Percentiles rank a stretch among this genome's conserved stretches.
phyloP scores from a whole-genome alignment of 1,284 basidiomycete genomes.

The Melampsora americana region DNA sequence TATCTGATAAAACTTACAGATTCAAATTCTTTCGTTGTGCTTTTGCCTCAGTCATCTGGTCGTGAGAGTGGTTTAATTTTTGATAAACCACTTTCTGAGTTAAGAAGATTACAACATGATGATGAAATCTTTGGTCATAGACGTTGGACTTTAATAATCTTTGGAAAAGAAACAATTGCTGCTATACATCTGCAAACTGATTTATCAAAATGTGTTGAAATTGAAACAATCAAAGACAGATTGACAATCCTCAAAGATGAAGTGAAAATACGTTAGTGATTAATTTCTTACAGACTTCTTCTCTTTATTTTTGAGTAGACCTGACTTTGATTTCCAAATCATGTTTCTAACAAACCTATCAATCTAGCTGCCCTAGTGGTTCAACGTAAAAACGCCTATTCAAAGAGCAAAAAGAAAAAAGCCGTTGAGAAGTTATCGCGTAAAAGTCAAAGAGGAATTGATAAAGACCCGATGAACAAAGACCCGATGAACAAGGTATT shows the following conservation, averaged over 20 bases:
- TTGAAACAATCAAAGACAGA: not conserved
- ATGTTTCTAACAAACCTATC: too few relatives aligned
- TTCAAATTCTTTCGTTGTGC: not conserved
- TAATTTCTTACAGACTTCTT: not conserved
- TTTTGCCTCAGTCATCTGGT: not conserved
- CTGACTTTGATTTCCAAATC: too few relatives aligned
- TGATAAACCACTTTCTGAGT: not conserved
- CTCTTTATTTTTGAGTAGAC: not conserved
- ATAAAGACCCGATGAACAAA: not conserved
- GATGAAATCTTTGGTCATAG: not conserved
- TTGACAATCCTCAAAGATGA: slow-evolving; percentile 1
- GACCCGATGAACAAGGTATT: not conserved
- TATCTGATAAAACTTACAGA: not conserved
- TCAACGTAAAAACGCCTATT: not conserved
- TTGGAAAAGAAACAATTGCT: not conserved
- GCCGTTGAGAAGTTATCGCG: not conserved
- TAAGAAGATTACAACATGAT: not conserved
- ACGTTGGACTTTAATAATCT: not conserved
- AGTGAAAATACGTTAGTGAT: not conserved
- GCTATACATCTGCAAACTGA: not conserved
- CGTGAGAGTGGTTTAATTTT: not conserved
- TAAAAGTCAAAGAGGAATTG: not conserved
- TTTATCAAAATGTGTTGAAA: not conserved
- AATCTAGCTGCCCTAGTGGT: too few relatives aligned
- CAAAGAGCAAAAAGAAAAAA: not conserved